Evolutionary conservation across 163 green algal genomes (phyloP).

Genomic region (Scenedesmus sp.): DNA sequence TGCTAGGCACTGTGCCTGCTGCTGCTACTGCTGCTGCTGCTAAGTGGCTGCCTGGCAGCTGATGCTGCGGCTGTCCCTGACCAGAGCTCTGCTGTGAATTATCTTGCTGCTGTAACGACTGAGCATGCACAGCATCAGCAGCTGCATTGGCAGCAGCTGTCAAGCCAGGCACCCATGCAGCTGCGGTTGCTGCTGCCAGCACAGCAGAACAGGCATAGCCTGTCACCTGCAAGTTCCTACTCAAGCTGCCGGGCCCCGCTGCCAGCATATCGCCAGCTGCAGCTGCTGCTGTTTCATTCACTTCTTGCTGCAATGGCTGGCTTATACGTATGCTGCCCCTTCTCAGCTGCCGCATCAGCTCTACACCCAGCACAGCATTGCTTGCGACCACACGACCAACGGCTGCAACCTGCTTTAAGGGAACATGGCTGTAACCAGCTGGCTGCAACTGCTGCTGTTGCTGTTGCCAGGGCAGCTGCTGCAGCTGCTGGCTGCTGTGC

Average conservation of each 20-base stretch:
- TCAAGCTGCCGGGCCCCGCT: background rate
- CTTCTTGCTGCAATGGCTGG: background rate
- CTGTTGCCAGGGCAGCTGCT: slow-evolving; percentile 12
- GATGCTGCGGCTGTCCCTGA: background rate
- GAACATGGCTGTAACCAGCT: background rate
- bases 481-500: background rate
- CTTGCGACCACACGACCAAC: background rate
- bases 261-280: background rate
- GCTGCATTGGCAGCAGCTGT: slow-evolving; percentile 1
- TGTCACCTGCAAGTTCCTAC: background rate
- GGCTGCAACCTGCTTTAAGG: background rate
- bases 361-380: background rate
- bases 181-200: slow-evolving; percentile 10
- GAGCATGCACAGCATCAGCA: background rate
- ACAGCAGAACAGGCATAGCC: background rate
- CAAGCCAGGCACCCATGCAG: background rate
- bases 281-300: background rate
- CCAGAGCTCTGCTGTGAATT: background rate
- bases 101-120: background rate
- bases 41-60: background rate
- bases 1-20: background rate
- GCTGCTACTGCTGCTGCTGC: background rate
- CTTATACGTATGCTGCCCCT: background rate
- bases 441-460: slow-evolving; percentile 1
- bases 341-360: background rate